phyloP scores from a whole-genome alignment of 2,329 filamentous ascomycete species.

The Lachnellula subtilissima region DNA sequence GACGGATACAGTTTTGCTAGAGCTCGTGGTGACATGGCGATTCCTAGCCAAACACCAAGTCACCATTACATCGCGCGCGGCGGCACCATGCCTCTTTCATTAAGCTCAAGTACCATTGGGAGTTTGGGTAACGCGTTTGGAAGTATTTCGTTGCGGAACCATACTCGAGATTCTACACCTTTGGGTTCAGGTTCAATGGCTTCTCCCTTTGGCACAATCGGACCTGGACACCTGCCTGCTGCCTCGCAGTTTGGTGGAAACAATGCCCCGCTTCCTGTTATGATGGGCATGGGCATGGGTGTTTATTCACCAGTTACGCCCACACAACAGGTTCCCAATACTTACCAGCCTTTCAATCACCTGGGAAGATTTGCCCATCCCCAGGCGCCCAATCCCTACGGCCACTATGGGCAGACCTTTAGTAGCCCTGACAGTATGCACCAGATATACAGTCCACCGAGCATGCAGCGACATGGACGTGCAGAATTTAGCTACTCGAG shows the following conservation, averaged over 20 bases:
- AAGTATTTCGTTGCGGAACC: neutral
- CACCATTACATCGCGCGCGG: neutral
- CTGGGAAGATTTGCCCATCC: neutral
- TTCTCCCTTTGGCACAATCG: neutral
- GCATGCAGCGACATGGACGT: neutral
- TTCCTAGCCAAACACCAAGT: neutral
- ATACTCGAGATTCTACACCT: neutral
- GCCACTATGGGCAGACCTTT: neutral
- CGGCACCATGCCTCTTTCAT: neutral
- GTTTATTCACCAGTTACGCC: neutral
- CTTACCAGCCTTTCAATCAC: neutral
- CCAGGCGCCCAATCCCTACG: neutral
- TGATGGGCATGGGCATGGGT: neutral
- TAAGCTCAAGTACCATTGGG: neutral
- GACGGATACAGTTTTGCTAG: neutral
- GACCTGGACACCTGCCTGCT: neutral
- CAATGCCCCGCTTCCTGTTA: neutral
- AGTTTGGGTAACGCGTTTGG: neutral
- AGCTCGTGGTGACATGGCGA: neutral
- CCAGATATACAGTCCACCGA: neutral
- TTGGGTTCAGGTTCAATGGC: neutral
- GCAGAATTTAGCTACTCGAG: neutral
- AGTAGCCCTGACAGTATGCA: neutral
- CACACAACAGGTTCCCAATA: neutral
- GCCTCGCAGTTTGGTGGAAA: neutral